Percentiles rank a stretch among this genome's conserved stretches.
Evolutionary conservation across 192 early-diverging fungal genomes (phyloP).

Genomic region (Mortierella alpina): DNA sequence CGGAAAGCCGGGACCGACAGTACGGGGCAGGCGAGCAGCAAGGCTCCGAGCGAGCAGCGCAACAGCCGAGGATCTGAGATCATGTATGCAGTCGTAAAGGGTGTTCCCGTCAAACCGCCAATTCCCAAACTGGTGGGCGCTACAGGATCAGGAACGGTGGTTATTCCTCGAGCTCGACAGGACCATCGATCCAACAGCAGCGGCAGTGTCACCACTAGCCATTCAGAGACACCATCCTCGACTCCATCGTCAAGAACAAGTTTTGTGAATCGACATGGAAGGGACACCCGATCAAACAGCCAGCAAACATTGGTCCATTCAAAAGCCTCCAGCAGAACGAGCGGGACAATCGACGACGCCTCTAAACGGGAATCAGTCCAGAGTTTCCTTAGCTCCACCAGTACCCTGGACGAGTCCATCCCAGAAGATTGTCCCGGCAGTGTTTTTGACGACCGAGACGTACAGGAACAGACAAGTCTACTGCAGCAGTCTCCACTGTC

Average conservation of each 20-base stretch:
- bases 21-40: background rate
- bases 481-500: background rate
- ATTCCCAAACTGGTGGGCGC: conserved; percentile 47
- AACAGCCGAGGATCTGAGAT: conserved; percentile 26
- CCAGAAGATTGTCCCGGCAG: conserved; percentile 16
- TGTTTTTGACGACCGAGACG: conserved; percentile 21
- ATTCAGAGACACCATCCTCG: too few species aligned
- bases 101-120: conserved; percentile 20
- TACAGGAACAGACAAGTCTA: conserved; percentile 18
- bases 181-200: background rate
- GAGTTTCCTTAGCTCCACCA: conserved; percentile 11
- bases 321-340: background rate
- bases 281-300: background rate
- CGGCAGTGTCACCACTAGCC: background rate
- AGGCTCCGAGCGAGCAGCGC: conserved; percentile 3
- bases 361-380: conserved; percentile 24
- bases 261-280: background rate
- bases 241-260: too few species aligned
- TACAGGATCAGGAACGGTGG: conserved; percentile 43
- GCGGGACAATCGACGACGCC: background rate
- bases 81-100: conserved; percentile 51
- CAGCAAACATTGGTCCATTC: conserved; percentile 9
- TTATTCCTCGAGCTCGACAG: background rate
- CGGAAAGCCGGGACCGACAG: conserved; percentile 2
- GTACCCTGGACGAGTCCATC: conserved; percentile 16